Evolutionary conservation across 1,284 basidiomycete species (phyloP).

Genomic region (Spongispora temasekensis): DNA sequence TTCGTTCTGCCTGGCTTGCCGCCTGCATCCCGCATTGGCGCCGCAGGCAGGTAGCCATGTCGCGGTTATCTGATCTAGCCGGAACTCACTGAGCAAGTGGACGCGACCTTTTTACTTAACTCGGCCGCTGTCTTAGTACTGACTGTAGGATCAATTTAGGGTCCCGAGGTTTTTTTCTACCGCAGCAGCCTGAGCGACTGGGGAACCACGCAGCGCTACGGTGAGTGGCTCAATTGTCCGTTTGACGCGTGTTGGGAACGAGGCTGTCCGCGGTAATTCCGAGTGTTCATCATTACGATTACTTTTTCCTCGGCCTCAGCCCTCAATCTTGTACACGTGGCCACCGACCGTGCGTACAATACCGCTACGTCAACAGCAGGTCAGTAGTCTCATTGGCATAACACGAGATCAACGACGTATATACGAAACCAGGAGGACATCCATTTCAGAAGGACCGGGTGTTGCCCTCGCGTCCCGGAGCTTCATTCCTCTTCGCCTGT

Average conservation of each 20-base stretch:
- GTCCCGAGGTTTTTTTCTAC: neutral
- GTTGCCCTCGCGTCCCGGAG: slow-evolving; percentile 14
- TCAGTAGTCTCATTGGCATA: too few relatives aligned
- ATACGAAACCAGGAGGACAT: too few relatives aligned
- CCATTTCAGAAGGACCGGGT: slow-evolving; percentile 18
- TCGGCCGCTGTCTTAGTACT: too few relatives aligned
- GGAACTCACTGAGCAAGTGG: too few relatives aligned
- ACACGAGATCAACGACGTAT: too few relatives aligned
- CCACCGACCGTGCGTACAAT: slow-evolving; percentile 7
- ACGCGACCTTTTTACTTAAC: too few relatives aligned
- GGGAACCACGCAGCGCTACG: slow-evolving; percentile 4
- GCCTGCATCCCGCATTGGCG: slow-evolving; percentile 16
- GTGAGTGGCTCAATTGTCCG: slow-evolving; percentile 20
- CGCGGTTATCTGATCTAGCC: slow-evolving; percentile 32
- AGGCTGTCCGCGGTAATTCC: slow-evolving; percentile 33
- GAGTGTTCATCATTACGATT: slow-evolving; percentile 23
- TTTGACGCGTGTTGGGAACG: slow-evolving; percentile 31
- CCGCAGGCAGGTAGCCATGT: slow-evolving; percentile 12
- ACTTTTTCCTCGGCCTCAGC: slow-evolving; percentile 24
- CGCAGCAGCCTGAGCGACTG: neutral
- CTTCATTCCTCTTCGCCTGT: slow-evolving; percentile 35
- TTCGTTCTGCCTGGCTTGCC: slow-evolving; percentile 18
- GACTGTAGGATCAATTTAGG: slow-evolving; percentile 3
- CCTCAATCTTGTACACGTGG: slow-evolving; percentile 22
- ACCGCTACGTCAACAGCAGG: too few relatives aligned